Conservation (phyloP, 2,329 filamentous ascomycete species). For the Ilyonectria mors-panacis region DNA sequence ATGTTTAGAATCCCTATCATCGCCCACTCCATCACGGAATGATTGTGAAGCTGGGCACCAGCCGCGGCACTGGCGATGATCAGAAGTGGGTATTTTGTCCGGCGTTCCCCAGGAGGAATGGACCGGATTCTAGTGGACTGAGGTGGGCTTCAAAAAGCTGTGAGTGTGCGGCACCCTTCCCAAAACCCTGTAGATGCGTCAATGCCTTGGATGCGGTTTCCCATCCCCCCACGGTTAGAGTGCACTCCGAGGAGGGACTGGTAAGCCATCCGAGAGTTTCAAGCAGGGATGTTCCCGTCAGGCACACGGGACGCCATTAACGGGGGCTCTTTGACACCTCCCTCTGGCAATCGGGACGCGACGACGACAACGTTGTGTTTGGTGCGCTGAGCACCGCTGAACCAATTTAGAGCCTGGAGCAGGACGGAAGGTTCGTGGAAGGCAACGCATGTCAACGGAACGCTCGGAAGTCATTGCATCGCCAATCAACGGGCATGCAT, state of each 20-base stretch:
- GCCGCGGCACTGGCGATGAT: slow-evolving; percentile 14
- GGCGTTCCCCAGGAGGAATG: slow-evolving; percentile 15
- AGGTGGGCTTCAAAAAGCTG: slow-evolving; percentile 10
- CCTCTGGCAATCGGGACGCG: slow-evolving; percentile 3
- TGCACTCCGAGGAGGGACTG: slow-evolving; percentile 31
- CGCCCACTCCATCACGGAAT: slow-evolving; percentile 7
- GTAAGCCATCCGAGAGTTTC: slow-evolving; percentile 42
- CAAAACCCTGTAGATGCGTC: slow-evolving; percentile 55
- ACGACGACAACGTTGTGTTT: slow-evolving; percentile 18
- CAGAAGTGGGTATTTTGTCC: slow-evolving; percentile 20
- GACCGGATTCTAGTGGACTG: slow-evolving; percentile 13
- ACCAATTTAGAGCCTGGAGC: slow-evolving; percentile 3
- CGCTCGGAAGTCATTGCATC: slow-evolving; percentile 20
- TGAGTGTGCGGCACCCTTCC: slow-evolving; percentile 39
- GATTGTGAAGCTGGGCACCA: slow-evolving; percentile 19
- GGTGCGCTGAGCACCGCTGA: slow-evolving; percentile 3
- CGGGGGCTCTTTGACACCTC: slow-evolving; percentile 28
- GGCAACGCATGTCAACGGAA: slow-evolving; percentile 33
- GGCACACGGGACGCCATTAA: slow-evolving; percentile 28
- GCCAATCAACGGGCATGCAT: slow-evolving; percentile 46
- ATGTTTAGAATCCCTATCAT: not conserved
- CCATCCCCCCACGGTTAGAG: slow-evolving; percentile 41
- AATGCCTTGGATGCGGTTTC: slow-evolving; percentile 57
- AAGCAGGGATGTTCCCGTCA: slow-evolving; percentile 40
- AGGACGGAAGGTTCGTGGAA: slow-evolving; percentile 25